Evolutionary conservation across 1,284 basidiomycete species (phyloP).

Genomic region (Cutaneotrichosporon curvatum): DNA sequence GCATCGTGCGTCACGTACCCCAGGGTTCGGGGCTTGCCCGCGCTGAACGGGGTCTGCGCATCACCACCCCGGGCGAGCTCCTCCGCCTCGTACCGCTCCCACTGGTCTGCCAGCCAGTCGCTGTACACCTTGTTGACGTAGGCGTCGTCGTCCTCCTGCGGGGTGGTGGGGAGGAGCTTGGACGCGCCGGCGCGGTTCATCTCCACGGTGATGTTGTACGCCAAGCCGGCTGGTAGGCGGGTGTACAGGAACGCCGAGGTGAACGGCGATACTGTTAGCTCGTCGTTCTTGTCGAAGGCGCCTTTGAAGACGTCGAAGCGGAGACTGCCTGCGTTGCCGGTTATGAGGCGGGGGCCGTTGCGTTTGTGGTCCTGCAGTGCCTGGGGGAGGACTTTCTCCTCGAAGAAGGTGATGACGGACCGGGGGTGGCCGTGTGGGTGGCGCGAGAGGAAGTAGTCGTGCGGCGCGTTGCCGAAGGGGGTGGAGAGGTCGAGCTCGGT

Average conservation of each 20-base stretch:
- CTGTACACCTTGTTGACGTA: slow-evolving; percentile 21
- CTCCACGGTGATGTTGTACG: slow-evolving; percentile 28
- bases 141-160: slow-evolving; percentile 23
- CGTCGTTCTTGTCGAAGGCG: slow-evolving; percentile 68
- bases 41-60: background rate
- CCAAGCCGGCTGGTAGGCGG: slow-evolving; percentile 32
- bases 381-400: slow-evolving; percentile 51
- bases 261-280: slow-evolving; percentile 64
- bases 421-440: slow-evolving; percentile 61
- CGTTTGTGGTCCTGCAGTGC: slow-evolving; percentile 28
- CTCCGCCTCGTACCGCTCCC: slow-evolving; percentile 17
- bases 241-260: slow-evolving; percentile 36
- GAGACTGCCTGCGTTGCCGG: slow-evolving; percentile 65
- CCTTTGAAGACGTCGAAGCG: slow-evolving; percentile 64
- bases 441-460: slow-evolving; percentile 61
- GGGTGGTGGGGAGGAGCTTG: slow-evolving; percentile 24
- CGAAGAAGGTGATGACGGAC: slow-evolving; percentile 58
- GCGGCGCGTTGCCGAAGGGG: slow-evolving; percentile 61
- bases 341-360: slow-evolving; percentile 53
- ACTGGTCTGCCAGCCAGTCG: slow-evolving; percentile 26
- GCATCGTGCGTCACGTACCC: slow-evolving; percentile 43
- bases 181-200: slow-evolving; percentile 43
- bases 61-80: background rate
- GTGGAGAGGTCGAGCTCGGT: slow-evolving; percentile 33
- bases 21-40: slow-evolving; percentile 24